These are phyloP conservation scores for Thelephora ganbajun DNA, from an alignment of 768 basidiomycete genomes.

Conservation along the genomic window DNA sequence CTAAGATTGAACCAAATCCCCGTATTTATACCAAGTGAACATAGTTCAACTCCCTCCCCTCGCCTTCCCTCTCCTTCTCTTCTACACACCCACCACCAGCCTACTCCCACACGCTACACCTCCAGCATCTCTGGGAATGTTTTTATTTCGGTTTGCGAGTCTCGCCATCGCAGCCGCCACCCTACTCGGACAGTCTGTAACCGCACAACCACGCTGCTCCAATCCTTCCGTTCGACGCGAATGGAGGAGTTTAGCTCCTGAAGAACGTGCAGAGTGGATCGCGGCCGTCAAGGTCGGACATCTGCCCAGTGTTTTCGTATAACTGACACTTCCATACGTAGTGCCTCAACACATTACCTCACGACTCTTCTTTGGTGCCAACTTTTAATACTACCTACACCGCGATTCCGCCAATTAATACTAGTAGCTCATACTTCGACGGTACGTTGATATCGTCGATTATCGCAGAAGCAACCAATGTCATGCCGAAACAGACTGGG, in stretches of 20 bases:
- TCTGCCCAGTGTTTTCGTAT: neutral
- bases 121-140: too few relatives aligned
- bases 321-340: neutral
- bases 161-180: too few relatives aligned
- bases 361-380: neutral
- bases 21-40: too few relatives aligned
- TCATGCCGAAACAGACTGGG: conserved; percentile 4
- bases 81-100: too few relatives aligned
- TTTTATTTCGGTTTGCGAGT: too few relatives aligned
- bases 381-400: neutral
- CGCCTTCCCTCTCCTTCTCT: too few relatives aligned
- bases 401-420: neutral
- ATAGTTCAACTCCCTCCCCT: too few relatives aligned
- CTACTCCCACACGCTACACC: too few relatives aligned
- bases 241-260: conserved; percentile 9
- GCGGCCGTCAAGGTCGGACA: conserved; percentile 10
- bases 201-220: conserved; percentile 1
- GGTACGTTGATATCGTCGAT: neutral
- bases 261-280: conserved; percentile 13
- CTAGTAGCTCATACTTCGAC: neutral
- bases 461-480: neutral
- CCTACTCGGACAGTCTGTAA: too few relatives aligned
- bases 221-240: conserved; percentile 12
- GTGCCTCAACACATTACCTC: neutral
- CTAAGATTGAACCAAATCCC: too few relatives aligned